Percentiles rank a stretch among this genome's conserved stretches.
Conservation (phyloP, 495 filamentous ascomycete species). For the Alectoria sarmentosa region DNA sequence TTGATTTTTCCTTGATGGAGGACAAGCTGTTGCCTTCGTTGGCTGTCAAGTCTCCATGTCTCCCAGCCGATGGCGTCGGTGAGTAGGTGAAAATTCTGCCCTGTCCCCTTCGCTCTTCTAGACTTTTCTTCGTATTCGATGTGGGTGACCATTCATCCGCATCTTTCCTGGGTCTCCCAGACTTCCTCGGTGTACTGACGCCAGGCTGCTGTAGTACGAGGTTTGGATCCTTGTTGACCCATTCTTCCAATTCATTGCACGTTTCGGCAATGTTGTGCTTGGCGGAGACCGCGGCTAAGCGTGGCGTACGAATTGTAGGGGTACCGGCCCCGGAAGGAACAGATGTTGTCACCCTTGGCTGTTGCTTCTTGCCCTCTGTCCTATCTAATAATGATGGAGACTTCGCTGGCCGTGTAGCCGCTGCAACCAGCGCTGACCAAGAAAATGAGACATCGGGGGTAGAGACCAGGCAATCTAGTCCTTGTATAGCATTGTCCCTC, state of each 20-base stretch:
- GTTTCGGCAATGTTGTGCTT: neutral
- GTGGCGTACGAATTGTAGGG: neutral
- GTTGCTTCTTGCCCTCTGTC: neutral
- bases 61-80: neutral
- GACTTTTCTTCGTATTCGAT: neutral
- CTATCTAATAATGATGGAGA: neutral
- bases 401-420: neutral
- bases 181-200: conserved; percentile 10
- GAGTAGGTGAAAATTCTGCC: neutral
- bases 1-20: neutral
- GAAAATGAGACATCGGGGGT: neutral
- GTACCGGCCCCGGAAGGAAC: neutral
- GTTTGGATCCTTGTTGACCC: neutral
- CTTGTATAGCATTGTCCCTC: neutral
- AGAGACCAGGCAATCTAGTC: neutral
- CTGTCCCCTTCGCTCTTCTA: neutral
- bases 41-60: neutral
- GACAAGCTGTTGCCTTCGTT: neutral
- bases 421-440: neutral
- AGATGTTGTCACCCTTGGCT: neutral
- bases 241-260: conserved; percentile 8
- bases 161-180: conserved; percentile 7
- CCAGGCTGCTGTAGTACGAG: conserved; percentile 3
- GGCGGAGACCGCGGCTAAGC: conserved; percentile 5
- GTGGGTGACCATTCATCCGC: conserved; percentile 13